Evolutionary conservation across 352 stramenopile genomes (phyloP), one percentile per base, ranked within the genome.

Genomic region (Phytophthora macrochlamydospora): DNA sequence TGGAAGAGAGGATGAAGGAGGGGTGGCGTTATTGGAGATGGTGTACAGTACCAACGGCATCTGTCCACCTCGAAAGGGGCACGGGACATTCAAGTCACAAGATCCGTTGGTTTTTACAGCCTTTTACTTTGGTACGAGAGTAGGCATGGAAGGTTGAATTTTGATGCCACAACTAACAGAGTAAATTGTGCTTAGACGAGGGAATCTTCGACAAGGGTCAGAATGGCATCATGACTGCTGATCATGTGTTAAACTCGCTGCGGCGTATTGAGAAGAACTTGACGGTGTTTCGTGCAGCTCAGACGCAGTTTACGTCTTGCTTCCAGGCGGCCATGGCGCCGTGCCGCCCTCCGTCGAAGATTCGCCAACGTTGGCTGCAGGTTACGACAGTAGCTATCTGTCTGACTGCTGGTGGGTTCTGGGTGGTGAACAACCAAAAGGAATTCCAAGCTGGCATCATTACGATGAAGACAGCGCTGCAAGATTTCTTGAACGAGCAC

Each of bases 401-500:
- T 28, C 67, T 91, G 2, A 76, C 71, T 45, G 80, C 79, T 18
- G 85, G 81, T 8, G 76, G 72, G 8, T 60, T 89, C 7, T 94
- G 83, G 83, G 71, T 90, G 1, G 37, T 82, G 6, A 85, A 81
- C 30, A 88, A 94, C 68, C 84, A 91, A 62, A 67, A 74, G 11
- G 83, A 89, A 62, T 91, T 92, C 62, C 71, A 67, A 24, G 75
- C 79, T 5, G 83, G 76, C 0, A 69, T 86, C 12, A 58, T 51
- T 7, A 85, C 76, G 3, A 65, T 81, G 48, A 79, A 74, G 42
- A 51, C 59, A 0, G 69, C 79, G 2, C 43, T 90, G 31, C 75
- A 81, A 32, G 83, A 92, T n/a, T 94, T 94, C 44, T 53, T 94
- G 44, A 87, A 68, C 37, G 83, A 94, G 62, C 85, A 94, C 67